Base-by-base conservation (phyloP, 805 yeast species). In the Metschnikowia corniflorae region DNA sequence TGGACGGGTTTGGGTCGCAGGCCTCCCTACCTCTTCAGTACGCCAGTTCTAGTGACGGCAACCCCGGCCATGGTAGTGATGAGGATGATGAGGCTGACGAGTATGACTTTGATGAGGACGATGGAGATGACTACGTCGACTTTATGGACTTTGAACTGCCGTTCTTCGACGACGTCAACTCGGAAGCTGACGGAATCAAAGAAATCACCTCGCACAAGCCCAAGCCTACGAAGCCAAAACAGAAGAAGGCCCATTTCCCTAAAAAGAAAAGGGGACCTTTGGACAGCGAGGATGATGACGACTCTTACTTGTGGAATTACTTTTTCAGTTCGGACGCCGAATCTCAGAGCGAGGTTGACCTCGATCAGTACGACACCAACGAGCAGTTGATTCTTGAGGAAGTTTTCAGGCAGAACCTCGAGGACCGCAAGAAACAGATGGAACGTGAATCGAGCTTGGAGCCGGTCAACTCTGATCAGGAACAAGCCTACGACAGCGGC, bases 221-320 rank as follows among this genome's bases (percentile, higher is more conserved):
- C 7, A 40, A 40, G 25, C 31, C 26, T 18, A 41, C 37, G 15
- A 47, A 37, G 18, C 28, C 31, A 21, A 42, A 43, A 19, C 35
- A 42, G 26, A 26, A 40, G 31, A 44, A 39, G 14, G 33, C 29
- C 5, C 42, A 40, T 16, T 33, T 31, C 10, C 38, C 43, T 10
- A 23, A 45, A 26, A 35, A 53, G 34, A 21, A 21, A 21, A 60
- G 47, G 26, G 54, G 49, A 15, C 45, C 50, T 5, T 45, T 54
- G n/a, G 53, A 49, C 21, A 56, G 61, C 33, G 68, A 66, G 29
- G 77, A 74, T 26, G 80, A 76, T 18, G 88, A 80, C 54, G 89
- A 83, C 51, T 70, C 83, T 4, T 80, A 82, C 50, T 63, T 85
- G 26, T 77, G 88, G 80, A 81, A 81, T 53, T 83, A 84, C 57